These are phyloP conservation scores for Sporothrix humicola DNA, from an alignment of 2,329 filamentous ascomycete species.

Conservation along the genomic window DNA sequence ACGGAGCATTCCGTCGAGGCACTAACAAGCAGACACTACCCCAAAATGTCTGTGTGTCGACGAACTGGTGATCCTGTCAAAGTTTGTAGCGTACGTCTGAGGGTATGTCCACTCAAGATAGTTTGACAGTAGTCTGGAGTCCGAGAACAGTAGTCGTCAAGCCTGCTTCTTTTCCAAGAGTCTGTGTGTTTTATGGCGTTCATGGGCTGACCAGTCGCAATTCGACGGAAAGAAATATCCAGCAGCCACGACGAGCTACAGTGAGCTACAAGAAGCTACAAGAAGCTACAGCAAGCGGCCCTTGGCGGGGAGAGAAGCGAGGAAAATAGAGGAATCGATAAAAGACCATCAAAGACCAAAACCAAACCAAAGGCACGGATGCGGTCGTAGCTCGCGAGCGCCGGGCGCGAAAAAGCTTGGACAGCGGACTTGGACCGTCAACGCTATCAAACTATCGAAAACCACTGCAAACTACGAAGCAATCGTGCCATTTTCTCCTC, in stretches of 20 bases:
- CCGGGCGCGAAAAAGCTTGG: background rate
- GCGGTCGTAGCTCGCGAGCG: too few relatives aligned
- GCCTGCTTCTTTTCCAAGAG: background rate
- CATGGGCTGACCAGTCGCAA: background rate
- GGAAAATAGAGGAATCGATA: too few relatives aligned
- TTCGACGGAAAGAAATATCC: background rate
- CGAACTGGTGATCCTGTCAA: background rate
- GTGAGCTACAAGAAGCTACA: background rate
- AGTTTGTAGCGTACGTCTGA: background rate
- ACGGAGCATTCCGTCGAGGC: background rate
- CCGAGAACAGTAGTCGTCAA: too few relatives aligned
- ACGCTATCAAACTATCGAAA: too few relatives aligned
- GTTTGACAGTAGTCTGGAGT: too few relatives aligned
- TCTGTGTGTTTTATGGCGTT: background rate
- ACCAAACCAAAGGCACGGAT: background rate
- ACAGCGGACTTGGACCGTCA: background rate
- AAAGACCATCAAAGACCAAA: background rate
- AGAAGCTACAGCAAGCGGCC: background rate
- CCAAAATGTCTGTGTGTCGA: conserved; percentile 18
- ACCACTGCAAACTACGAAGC: too few relatives aligned
- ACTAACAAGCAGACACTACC: background rate
- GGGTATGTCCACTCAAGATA: too few relatives aligned
- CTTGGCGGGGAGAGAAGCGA: too few relatives aligned
- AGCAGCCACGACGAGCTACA: background rate
- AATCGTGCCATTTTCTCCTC: background rate